Evolutionary conservation across 208 protist species (phyloP).

Genomic region (Acanthamoeba castellanii): DNA sequence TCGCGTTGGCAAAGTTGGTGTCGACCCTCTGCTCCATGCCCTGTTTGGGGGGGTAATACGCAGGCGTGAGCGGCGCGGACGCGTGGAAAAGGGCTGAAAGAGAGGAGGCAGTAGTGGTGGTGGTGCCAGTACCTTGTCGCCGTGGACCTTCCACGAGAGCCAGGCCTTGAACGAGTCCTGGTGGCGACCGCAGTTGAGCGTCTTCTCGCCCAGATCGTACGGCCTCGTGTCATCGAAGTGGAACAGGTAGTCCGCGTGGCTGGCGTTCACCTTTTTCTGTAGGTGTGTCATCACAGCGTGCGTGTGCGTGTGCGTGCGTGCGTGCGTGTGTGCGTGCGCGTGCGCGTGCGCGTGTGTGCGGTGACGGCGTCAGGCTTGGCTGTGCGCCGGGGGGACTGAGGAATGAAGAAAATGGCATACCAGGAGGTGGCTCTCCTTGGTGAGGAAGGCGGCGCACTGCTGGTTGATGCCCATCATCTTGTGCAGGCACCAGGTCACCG

Average conservation of each 20-base stretch:
- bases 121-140: background rate
- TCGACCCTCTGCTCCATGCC: conserved; percentile 46
- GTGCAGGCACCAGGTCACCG: conserved; percentile 82
- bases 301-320: background rate
- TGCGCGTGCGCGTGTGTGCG: background rate
- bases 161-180: conserved; percentile 80
- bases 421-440: conserved; percentile 55
- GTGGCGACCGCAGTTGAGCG: conserved; percentile 79
- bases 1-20: conserved; percentile 15
- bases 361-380: background rate
- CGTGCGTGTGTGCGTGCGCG: background rate
- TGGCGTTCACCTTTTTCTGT: conserved; percentile 65
- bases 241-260: conserved; percentile 82
- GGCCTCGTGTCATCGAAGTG: conserved; percentile 64
- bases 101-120: background rate
- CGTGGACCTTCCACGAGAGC: conserved; percentile 78
- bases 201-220: conserved; percentile 79
- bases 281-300: background rate
- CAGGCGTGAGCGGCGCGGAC: no score
- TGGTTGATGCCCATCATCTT: conserved; percentile 86
- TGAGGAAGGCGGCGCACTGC: conserved; percentile 86
- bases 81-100: background rate
- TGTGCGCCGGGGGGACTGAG: background rate
- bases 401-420: background rate
- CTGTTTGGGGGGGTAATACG: background rate